These are phyloP conservation scores for Phytophthora pinifolia DNA, from an alignment of 352 stramenopile species.

Conservation along the genomic window DNA sequence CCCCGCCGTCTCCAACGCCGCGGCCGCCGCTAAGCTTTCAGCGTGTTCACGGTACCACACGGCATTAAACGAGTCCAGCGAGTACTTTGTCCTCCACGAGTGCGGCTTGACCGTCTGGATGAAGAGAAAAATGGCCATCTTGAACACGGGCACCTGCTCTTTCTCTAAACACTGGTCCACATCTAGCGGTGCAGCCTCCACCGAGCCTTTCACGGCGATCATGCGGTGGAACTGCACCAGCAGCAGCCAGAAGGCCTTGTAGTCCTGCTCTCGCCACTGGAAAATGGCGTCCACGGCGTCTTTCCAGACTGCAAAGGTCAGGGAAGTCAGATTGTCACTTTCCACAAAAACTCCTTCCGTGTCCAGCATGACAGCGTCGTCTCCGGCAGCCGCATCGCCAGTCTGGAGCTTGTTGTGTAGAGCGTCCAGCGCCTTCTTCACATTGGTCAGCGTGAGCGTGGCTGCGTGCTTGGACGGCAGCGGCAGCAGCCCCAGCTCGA, in stretches of 20 bases:
- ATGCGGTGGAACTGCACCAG: slow-evolving; percentile 77
- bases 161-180: slow-evolving; percentile 51
- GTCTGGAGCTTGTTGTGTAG: slow-evolving; percentile 51
- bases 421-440: slow-evolving; percentile 59
- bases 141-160: slow-evolving; percentile 70
- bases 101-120: slow-evolving; percentile 81
- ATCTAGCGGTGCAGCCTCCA: slow-evolving; percentile 35
- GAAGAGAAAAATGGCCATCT: slow-evolving; percentile 78
- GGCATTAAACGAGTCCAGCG: slow-evolving; percentile 75
- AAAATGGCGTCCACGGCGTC: slow-evolving; percentile 61
- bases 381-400: slow-evolving; percentile 17
- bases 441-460: slow-evolving; percentile 62
- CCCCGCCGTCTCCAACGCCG: slow-evolving; percentile 30
- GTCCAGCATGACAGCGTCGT: slow-evolving; percentile 51
- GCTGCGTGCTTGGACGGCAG: slow-evolving; percentile 70
- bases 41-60: slow-evolving; percentile 79
- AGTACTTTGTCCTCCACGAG: slow-evolving; percentile 73
- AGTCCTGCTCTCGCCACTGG: slow-evolving; percentile 82
- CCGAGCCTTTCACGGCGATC: slow-evolving; percentile 45
- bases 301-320: slow-evolving; percentile 65
- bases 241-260: slow-evolving; percentile 80
- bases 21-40: slow-evolving; percentile 41
- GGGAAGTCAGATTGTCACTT: slow-evolving; percentile 57
- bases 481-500: slow-evolving; percentile 79
- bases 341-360: slow-evolving; percentile 39